A percentile compares a stretch with the other conserved stretches of the same genome.
phyloP scores from a whole-genome alignment of 257 asterid species.

The Solanum microdontum region DNA sequence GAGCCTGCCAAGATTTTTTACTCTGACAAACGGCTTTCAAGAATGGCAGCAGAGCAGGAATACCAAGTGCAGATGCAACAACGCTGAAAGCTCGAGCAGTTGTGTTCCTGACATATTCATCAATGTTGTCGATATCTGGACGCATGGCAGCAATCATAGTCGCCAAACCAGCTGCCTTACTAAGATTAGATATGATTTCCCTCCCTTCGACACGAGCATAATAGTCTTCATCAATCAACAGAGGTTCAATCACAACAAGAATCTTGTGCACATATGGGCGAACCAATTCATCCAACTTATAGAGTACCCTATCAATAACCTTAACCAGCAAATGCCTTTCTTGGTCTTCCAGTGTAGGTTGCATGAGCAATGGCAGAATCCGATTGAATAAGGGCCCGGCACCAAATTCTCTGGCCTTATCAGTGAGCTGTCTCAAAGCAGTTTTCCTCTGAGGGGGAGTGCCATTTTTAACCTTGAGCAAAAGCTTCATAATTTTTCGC shows the following conservation, averaged over 20 bases:
- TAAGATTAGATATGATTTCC: conserved; percentile 90
- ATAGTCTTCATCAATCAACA: conserved; percentile 88
- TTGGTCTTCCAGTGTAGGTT: conserved; percentile 89
- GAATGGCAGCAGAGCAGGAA: conserved; percentile 78
- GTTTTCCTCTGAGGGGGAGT: conserved; percentile 95
- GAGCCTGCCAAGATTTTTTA: conserved; percentile 98
- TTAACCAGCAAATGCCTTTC: conserved; percentile 83
- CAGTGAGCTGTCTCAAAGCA: conserved; percentile 86
- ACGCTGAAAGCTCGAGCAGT: conserved; percentile 94
- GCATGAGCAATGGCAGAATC: conserved; percentile 85
- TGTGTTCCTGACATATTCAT: conserved; percentile 85
- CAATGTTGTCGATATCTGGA: conserved; percentile 89
- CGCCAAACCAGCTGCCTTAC: conserved; percentile 95
- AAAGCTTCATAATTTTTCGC: conserved; percentile 80
- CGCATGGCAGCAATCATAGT: conserved; percentile 99
- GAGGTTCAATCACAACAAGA: conserved; percentile 86
- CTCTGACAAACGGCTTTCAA: conserved; percentile 93
- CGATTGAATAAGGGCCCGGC: conserved; percentile 90
- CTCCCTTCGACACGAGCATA: conserved; percentile 95
- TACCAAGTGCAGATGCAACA: conserved; percentile 93
- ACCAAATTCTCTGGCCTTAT: conserved; percentile 89
- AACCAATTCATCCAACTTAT: conserved; percentile 83
- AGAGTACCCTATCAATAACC: conserved; percentile 83
- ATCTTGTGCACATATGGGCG: conserved; percentile 94
- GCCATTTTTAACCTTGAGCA: conserved; percentile 88